phyloP scores from a whole-genome alignment of 73 alveolate genomes.

The Diophrys sp. region DNA sequence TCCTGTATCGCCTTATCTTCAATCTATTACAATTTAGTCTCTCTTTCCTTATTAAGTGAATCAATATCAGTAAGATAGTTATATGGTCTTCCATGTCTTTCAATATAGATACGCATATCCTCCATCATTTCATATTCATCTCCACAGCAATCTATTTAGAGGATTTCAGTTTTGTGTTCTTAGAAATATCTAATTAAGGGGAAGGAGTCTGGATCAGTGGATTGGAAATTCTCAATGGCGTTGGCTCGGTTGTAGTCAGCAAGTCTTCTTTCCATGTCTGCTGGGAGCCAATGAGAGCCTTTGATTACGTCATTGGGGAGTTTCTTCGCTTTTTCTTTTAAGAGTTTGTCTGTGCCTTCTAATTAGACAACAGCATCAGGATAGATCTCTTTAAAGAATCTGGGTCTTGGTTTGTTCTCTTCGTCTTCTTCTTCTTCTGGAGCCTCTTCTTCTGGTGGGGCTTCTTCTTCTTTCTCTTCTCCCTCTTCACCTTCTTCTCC shows the following conservation, averaged over 20 bases:
- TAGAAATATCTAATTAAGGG: constrained; percentile 76
- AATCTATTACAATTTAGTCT: constrained; percentile 42
- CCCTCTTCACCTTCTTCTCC: constrained; percentile 49
- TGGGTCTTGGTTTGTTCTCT: constrained; percentile 47
- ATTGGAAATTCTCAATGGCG: constrained; percentile 47
- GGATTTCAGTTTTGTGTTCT: constrained; percentile 74
- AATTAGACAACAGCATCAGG: constrained; percentile 56
- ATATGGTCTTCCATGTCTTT: constrained; percentile 96
- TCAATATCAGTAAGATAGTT: constrained; percentile 78
- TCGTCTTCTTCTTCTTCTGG: constrained; percentile 61
- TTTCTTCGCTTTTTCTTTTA: constrained; percentile 27
- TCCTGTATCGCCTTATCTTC: constrained; percentile 55
- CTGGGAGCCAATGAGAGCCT: constrained; percentile 67
- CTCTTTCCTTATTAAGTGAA: constrained; percentile 71
- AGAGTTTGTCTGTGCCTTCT: constrained; percentile 24
- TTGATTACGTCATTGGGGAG: constrained; percentile 59
- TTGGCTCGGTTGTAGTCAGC: constrained; percentile 51
- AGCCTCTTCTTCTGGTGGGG: constrained; percentile 34
- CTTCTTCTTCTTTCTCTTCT: constrained; percentile 50
- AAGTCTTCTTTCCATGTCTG: constrained; percentile 71
- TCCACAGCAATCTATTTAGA: constrained; percentile 68
- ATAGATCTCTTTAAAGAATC: constrained; percentile 46
- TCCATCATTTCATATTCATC: constrained; percentile 85
- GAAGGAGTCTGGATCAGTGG: constrained; percentile 24
- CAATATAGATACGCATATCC: constrained; percentile 90